Base-by-base conservation (phyloP, 2,329 filamentous ascomycete genomes). In the Diaporthe sp. region DNA sequence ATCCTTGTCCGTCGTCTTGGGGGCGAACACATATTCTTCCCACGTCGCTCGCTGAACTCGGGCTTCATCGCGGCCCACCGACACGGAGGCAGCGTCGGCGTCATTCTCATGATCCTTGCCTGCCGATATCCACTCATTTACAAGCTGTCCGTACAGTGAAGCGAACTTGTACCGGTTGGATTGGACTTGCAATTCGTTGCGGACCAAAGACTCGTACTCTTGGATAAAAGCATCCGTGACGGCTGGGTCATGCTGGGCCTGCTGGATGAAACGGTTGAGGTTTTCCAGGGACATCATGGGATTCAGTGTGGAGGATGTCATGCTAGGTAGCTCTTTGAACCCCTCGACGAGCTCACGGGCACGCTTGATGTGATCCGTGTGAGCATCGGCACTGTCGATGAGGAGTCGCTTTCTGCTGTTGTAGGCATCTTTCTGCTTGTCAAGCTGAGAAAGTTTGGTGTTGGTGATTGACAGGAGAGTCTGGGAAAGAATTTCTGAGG, bases 361-460 rank as follows among this genome's bases (percentile, higher is more conserved):
- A 9, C 82, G 78, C 73, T 84, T 79, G 25, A 76, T 74, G 6
- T 76, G 75, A 50, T 83, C 77, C 12, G 74, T 73, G 58, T 79
- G 76, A 25, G 73, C 71, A 3, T 77, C 74, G 32, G 79, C 78
- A 19, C 80, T 79, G n/a, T 80, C 76, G 35, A 86, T 76, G 6
- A 88, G 82, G 2, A 82, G 78, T 6, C 80, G 75, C 76, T 89
- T 89, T 51, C 83, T 84, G 44, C 81, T 79, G 70, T 88, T 84
- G 77, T 89, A 91, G 3, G 85, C 80, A 0, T 81, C 80, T 35
- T 86, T 88, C 75, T 89, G 86, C 76, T 87, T 88, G 37, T 85
- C 83, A 10, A 92, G 84, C 77, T 91, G 88, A n/a, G 82, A 82
- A 74, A 92, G 86, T 78, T 91, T 92, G 73, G 87, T 88, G 51